These are phyloP conservation scores for Venturiaceae sp. DNA, from an alignment of 2,329 filamentous ascomycete genomes.

Conservation along the genomic window DNA sequence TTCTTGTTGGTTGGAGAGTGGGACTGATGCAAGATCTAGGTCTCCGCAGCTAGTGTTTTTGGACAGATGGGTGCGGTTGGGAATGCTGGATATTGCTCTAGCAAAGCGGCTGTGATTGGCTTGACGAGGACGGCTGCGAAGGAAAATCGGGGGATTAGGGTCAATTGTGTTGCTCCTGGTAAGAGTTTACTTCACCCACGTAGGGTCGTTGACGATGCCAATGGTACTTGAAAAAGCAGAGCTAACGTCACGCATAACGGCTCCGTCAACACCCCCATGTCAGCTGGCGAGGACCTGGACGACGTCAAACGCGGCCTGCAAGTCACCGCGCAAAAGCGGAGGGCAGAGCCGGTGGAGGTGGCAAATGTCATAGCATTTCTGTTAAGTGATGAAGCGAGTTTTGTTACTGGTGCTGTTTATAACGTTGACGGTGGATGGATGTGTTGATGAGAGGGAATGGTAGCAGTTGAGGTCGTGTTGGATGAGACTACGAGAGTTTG, in stretches of 20 bases:
- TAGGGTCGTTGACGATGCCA: neutral
- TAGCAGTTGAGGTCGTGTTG: too few relatives aligned
- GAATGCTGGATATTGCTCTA: neutral
- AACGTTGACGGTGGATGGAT: slow-evolving; percentile 12
- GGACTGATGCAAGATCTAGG: neutral
- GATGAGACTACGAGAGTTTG: too few relatives aligned
- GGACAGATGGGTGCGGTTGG: neutral
- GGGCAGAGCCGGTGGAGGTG: slow-evolving; percentile 11
- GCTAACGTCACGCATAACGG: slow-evolving; percentile 15
- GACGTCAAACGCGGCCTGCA: neutral
- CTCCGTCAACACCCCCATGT: too few relatives aligned
- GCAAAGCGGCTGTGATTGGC: neutral
- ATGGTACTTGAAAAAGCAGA: neutral
- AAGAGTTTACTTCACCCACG: neutral
- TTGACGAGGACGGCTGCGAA: neutral
- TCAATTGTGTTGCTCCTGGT: neutral
- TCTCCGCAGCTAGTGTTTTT: too few relatives aligned
- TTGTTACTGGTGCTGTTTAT: slow-evolving; percentile 12
- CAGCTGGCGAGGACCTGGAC: neutral
- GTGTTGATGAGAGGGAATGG: too few relatives aligned
- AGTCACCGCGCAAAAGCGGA: neutral
- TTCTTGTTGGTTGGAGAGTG: neutral
- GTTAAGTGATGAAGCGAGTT: slow-evolving; percentile 12
- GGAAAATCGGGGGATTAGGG: neutral
- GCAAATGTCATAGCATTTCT: slow-evolving; percentile 12